Base-by-base conservation (phyloP, 2,329 filamentous ascomycete species). In the Nakataea oryzae region DNA sequence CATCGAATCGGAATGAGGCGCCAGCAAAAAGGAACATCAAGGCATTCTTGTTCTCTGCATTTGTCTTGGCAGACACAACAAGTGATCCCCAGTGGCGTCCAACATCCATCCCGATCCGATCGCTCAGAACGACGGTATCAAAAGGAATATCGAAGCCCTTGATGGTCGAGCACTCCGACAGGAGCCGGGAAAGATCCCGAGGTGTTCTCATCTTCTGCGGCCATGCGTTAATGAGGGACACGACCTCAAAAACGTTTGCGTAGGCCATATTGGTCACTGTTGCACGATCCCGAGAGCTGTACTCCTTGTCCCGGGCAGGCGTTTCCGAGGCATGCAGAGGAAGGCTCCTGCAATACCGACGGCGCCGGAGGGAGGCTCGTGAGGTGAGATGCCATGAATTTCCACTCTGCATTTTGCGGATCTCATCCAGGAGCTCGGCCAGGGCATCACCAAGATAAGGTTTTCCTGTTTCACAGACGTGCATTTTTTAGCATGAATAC, bases 11-110 rank as follows among this genome's bases (percentile, higher is more conserved):
- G 54, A 71, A 72, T 0, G 69, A 65, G 6, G 71, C 63, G 7
- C 66, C 47, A 0, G 64, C 67, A 1, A 72, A 32, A n/a, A 69
- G 62, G 57, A 71, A 71, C 65, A 70, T 68, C 1, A 70, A 60
- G 21, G 60, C 64, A 9, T 63, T 66, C 2, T 61, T 54, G 14
- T 66, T 65, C 1, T 26, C 27, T n/a, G 55, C 55, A 3, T 57
- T 26, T 9, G 55, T 7, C 21, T 57, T 28, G 1, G 68, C 66
- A 2, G 63, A 47, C 3, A 67, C 62, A 4, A 70, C 69, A 4
- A 72, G 61, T 0, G 64, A 63, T 0, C 70, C 70, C 69, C 69
- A 72, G 34, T 67, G 62, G 3, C 61, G 65, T 26, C 6, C 55
- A 34, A 69, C 58, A 30, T 69, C 67, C 21, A 66, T 61, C 12